Percentiles rank a stretch among this genome's conserved stretches.
phyloP scores from a whole-genome alignment of 2,329 filamentous ascomycete species.

The Colletotrichum sp. region DNA sequence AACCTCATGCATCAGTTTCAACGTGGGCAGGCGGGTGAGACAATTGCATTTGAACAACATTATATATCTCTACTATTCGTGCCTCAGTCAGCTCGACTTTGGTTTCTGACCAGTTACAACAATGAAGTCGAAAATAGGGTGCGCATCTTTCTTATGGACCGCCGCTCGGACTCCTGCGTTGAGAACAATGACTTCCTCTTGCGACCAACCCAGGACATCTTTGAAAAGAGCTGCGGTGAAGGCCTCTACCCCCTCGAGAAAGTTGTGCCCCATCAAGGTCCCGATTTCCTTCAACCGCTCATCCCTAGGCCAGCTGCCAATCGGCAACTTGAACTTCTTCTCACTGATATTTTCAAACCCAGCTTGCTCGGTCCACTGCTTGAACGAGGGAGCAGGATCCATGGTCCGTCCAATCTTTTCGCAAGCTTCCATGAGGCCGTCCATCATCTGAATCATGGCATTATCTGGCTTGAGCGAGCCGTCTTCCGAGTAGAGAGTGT shows the following conservation, averaged over 20 bases:
- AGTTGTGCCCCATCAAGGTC: constrained; percentile 25
- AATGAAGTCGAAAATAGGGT: constrained; percentile 34
- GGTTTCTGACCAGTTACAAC: constrained; percentile 34
- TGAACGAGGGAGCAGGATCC: constrained; percentile 29
- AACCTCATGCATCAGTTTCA: background rate
- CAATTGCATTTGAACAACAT: background rate
- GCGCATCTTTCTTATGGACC: constrained; percentile 29
- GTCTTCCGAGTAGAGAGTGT: constrained; percentile 6
- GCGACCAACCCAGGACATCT: constrained; percentile 29
- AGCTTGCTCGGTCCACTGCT: constrained; percentile 27
- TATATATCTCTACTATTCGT: too few relatives aligned
- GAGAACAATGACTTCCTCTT: constrained; percentile 27
- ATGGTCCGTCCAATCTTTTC: constrained; percentile 32
- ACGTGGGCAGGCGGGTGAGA: background rate
- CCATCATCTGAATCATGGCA: constrained; percentile 23
- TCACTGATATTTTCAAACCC: constrained; percentile 36
- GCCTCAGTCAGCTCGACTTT: background rate
- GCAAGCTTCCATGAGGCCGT: constrained; percentile 27
- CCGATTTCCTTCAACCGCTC: constrained; percentile 44
- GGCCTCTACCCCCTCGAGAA: constrained; percentile 24
- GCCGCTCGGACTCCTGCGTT: constrained; percentile 29
- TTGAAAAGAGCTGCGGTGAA: constrained; percentile 31
- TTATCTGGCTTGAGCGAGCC: background rate
- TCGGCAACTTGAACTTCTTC: constrained; percentile 31
- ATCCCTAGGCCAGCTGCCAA: constrained; percentile 44